Evolutionary conservation across 2,329 filamentous ascomycete genomes (phyloP), one percentile per base, ranked within the genome.

Genomic region (Pseudogymnoascus sp.): DNA sequence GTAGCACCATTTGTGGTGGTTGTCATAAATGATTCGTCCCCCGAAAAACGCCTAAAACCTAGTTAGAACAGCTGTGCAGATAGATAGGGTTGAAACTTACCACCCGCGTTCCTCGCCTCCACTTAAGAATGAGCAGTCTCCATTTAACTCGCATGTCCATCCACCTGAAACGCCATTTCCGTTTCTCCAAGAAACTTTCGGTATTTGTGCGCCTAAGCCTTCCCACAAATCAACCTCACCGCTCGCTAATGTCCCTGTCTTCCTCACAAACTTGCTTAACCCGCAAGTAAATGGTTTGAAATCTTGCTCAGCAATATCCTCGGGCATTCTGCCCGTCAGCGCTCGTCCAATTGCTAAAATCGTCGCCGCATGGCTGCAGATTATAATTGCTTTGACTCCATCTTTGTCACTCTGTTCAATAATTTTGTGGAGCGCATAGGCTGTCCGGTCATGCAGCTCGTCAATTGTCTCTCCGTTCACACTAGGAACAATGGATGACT

Each of bases 361-460:
- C 10, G 88, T 86, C 3, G 95, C 95, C 1, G 95, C 95, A 78
- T 99, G 95, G 1, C 90, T 89, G 77, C 91, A 96, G 41, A 99
- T 81, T 43, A 97, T 76, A 23, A 96, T 81, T 0, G 90, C 83
- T 70, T 84, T 85, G 41, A 83, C 80, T n/a, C 86, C 84, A 60
- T 89, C 81, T n/a, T 76, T 75, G 73, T 97, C 92, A 65, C 90
- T 86, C 62, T 85, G 82, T 28, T 83, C 80, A 69, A 97, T 88
- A 69, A 97, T 85, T 57, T 82, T 82, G 48, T 84, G 79, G 45
- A 96, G 77, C 1, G 88, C 85, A 54, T 84, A 85, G 3, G 90
- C 89, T 28, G 93, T 81, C 41, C 95, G 87, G 71, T 91, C 83
- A 74, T 98, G 93, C 16, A 99, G 81, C 71, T 92, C 84, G 0